These are phyloP conservation scores for Globisporangium alternatum DNA, from an alignment of 352 stramenopile genomes.

Conservation along the genomic window DNA sequence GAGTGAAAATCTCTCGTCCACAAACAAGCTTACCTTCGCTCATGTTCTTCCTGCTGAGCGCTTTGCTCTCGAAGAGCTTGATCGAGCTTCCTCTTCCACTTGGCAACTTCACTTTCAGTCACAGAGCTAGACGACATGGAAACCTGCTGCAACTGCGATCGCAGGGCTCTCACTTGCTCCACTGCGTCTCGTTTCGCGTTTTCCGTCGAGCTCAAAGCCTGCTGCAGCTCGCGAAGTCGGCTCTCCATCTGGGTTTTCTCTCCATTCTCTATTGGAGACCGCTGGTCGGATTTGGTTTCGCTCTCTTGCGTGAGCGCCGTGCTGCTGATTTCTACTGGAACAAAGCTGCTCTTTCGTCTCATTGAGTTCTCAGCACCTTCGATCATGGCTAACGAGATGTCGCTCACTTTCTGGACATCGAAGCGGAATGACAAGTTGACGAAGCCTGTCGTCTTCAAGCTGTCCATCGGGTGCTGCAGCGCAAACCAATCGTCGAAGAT, in stretches of 20 bases:
- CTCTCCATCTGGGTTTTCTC: conserved; percentile 15
- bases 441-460: conserved; percentile 24
- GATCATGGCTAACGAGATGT: conserved; percentile 5
- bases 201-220: conserved; percentile 28
- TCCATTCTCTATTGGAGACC: conserved; percentile 8
- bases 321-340: conserved; percentile 8
- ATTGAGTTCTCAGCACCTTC: neutral
- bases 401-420: conserved; percentile 43
- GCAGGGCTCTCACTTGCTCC: conserved; percentile 45
- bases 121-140: conserved; percentile 16
- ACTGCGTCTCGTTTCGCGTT: conserved; percentile 39
- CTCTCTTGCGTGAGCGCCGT: neutral
- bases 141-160: conserved; percentile 43
- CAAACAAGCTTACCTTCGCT: conserved; percentile 25
- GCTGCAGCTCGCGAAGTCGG: conserved; percentile 25
- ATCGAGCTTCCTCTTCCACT: conserved; percentile 60
- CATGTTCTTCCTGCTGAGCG: conserved; percentile 34
- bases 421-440: conserved; percentile 58
- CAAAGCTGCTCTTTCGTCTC: conserved; percentile 1
- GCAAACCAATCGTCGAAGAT: conserved; percentile 66
- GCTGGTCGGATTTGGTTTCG: neutral
- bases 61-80: conserved; percentile 49
- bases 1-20: neutral
- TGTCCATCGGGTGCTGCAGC: conserved; percentile 34
- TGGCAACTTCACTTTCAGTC: conserved; percentile 29